phyloP scores from a whole-genome alignment of 1,284 basidiomycete genomes.

The Afroboletus lepidellus region DNA sequence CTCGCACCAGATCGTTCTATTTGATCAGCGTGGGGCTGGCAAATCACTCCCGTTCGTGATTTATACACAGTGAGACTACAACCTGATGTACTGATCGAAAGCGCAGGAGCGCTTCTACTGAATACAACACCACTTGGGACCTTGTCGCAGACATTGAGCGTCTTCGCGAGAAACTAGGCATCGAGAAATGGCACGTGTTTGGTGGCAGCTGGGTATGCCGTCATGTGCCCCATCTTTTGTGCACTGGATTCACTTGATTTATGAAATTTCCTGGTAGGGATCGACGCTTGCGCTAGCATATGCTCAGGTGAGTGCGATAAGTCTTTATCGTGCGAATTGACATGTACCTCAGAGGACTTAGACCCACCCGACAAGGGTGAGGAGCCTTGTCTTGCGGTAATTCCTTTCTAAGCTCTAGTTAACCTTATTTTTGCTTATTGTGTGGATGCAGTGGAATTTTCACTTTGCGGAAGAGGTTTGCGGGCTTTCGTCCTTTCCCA shows the following conservation, averaged over 20 bases:
- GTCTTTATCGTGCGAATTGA: neutral
- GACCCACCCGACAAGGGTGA: slow-evolving; percentile 80
- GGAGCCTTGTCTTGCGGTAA: slow-evolving; percentile 79
- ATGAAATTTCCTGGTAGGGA: slow-evolving; percentile 53
- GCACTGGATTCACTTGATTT: neutral
- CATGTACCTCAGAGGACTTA: slow-evolving; percentile 28
- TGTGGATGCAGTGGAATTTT: slow-evolving; percentile 73
- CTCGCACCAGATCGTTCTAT: slow-evolving; percentile 61
- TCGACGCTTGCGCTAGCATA: slow-evolving; percentile 90
- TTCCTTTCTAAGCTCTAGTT: neutral
- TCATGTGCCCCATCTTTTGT: neutral
- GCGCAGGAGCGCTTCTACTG: slow-evolving; percentile 65
- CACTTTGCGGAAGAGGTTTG: slow-evolving; percentile 73
- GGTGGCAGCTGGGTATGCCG: slow-evolving; percentile 81
- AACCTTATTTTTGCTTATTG: neutral
- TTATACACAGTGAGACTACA: neutral
- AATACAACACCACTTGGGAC: slow-evolving; percentile 95
- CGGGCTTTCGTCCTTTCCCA: neutral
- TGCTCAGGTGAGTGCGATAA: slow-evolving; percentile 57
- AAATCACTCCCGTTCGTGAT: slow-evolving; percentile 72
- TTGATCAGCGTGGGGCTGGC: slow-evolving; percentile 88
- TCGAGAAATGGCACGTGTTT: slow-evolving; percentile 91
- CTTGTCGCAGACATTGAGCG: slow-evolving; percentile 89
- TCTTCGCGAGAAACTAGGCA: slow-evolving; percentile 67
- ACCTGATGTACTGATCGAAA: slow-evolving; percentile 16